These are phyloP conservation scores for Penicillium sp. DNA, from an alignment of 2,329 filamentous ascomycete species.

Conservation along the genomic window DNA sequence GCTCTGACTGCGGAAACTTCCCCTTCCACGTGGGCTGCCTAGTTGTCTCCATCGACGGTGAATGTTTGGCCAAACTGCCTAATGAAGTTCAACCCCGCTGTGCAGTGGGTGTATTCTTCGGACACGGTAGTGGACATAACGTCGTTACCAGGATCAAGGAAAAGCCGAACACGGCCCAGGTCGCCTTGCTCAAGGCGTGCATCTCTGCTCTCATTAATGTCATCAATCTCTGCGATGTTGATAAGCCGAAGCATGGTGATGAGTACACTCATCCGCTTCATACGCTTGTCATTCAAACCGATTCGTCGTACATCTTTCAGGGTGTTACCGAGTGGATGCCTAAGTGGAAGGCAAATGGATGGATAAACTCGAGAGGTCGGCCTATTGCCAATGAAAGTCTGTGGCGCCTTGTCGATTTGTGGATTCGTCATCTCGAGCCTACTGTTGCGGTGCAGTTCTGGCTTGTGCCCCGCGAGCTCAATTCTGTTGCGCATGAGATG, in stretches of 20 bases:
- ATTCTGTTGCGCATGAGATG: not conserved
- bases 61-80: not conserved
- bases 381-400: conserved; percentile 23
- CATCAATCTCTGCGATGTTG: not conserved
- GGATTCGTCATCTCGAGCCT: not conserved
- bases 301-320: conserved; percentile 37
- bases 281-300: conserved; percentile 28
- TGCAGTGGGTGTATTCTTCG: conserved; percentile 15
- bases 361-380: conserved; percentile 23
- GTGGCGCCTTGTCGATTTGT: conserved; percentile 13
- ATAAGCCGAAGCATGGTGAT: not conserved
- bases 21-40: conserved; percentile 10
- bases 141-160: conserved; percentile 2
- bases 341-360: conserved; percentile 33
- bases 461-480: conserved; percentile 1
- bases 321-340: conserved; percentile 32
- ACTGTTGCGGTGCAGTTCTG: conserved; percentile 2
- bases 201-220: conserved; percentile 9
- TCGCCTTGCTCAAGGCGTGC: conserved; percentile 20
- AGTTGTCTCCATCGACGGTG: conserved; percentile 2
- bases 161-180: conserved; percentile 14
- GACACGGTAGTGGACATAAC: conserved; percentile 10
- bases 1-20: conserved; percentile 8
- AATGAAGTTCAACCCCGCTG: not conserved
- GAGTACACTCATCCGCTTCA: conserved; percentile 6